Percentiles rank a stretch among this genome's conserved stretches.
These are phyloP conservation scores for Chaetomium fimeti DNA, from an alignment of 495 filamentous ascomycete species.

Conservation along the genomic window DNA sequence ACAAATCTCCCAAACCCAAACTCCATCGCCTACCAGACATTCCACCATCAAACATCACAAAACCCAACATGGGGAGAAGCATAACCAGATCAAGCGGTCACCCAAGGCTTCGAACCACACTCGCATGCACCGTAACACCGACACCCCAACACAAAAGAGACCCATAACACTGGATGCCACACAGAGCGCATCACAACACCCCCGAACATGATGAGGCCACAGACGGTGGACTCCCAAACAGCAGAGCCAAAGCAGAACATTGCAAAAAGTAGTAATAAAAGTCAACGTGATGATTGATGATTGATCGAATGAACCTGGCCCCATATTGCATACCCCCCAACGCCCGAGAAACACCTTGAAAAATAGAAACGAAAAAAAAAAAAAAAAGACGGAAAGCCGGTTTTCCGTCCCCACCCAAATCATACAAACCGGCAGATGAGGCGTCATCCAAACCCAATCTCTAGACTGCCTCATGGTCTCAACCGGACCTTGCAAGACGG, in stretches of 20 bases:
- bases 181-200: background rate
- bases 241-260: background rate
- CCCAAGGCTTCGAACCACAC: background rate
- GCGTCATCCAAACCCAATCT: background rate
- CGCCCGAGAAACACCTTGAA: background rate
- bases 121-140: background rate
- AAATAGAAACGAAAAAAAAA: background rate
- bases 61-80: background rate
- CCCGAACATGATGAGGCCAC: background rate
- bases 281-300: slow-evolving; percentile 1
- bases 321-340: too few species aligned
- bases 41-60: background rate
- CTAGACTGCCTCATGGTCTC: background rate
- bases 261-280: background rate
- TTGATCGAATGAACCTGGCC: background rate
- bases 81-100: background rate
- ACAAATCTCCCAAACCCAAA: background rate
- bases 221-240: background rate
- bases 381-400: background rate
- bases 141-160: background rate
- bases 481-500: background rate
- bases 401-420: background rate
- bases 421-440: background rate
- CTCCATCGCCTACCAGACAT: background rate
- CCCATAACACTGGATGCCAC: background rate